These are phyloP conservation scores for Volvox africanus DNA, from an alignment of 139 green algal species.

Conservation along the genomic window DNA sequence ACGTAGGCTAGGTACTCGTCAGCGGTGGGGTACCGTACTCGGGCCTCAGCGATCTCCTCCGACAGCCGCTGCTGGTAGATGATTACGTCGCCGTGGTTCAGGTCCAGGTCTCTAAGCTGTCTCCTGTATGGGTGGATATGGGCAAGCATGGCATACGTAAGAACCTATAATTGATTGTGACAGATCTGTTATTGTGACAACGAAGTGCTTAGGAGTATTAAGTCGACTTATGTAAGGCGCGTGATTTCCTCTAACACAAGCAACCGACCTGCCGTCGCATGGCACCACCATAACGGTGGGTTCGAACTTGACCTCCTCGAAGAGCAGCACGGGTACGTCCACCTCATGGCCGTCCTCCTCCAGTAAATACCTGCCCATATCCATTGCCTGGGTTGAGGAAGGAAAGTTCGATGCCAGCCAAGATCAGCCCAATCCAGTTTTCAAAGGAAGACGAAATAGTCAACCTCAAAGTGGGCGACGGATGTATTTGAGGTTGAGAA, in stretches of 20 bases:
- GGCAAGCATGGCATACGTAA: too few species aligned
- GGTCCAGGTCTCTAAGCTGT: constrained; percentile 49
- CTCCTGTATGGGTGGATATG: constrained; percentile 21
- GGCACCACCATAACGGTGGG: constrained; percentile 82
- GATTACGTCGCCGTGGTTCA: constrained; percentile 94
- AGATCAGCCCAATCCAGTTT: too few species aligned
- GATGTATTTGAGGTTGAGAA: too few species aligned
- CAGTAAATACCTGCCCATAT: constrained; percentile 51
- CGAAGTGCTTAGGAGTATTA: too few species aligned
- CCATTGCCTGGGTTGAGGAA: neutral
- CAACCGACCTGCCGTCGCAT: too few species aligned
- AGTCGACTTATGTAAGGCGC: too few species aligned
- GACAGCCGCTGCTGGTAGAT: constrained; percentile 76
- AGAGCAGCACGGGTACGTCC: constrained; percentile 44
- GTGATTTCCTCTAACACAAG: too few species aligned
- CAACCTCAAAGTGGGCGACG: too few species aligned
- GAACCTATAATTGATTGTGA: too few species aligned
- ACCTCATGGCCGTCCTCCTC: constrained; percentile 36
- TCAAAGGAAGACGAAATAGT: too few species aligned
- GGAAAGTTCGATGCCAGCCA: neutral
- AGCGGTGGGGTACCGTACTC: constrained; percentile 57
- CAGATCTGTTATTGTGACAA: too few species aligned
- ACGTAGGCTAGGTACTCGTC: constrained; percentile 84
- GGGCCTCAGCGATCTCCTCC: neutral
- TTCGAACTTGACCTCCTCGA: constrained; percentile 95